Conservation (phyloP, 108 stramenopile genomes). For the Fistulifera pelliculosa region DNA sequence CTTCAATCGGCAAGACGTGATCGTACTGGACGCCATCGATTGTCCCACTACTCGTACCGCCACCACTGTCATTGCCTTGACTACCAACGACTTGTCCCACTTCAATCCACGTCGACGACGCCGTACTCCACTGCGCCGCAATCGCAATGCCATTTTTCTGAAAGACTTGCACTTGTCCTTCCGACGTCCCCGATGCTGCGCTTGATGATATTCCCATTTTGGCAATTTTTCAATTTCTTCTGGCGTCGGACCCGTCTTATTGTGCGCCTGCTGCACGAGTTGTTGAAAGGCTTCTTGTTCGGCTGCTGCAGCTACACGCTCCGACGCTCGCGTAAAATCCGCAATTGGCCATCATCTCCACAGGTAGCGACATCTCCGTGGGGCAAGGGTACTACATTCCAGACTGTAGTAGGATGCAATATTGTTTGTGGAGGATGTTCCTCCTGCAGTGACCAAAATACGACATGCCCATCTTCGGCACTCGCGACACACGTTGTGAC, state of each 20-base stretch:
- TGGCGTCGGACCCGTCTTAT: constrained; percentile 42
- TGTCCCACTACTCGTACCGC: constrained; percentile 5
- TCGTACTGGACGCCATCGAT: constrained; percentile 86
- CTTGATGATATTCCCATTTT: constrained; percentile 63
- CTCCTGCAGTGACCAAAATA: constrained; percentile 40
- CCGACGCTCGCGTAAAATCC: constrained; percentile 65
- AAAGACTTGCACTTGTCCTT: constrained; percentile 91
- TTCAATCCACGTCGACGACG: constrained; percentile 85
- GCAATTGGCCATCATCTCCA: constrained; percentile 77
- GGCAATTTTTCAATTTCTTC: constrained; percentile 87
- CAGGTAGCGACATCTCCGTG: constrained; percentile 80
- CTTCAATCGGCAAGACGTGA: constrained; percentile 92
- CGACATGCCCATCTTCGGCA: constrained; percentile 76
- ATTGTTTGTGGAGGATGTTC: constrained; percentile 42
- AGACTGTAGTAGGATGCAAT: constrained; percentile 68
- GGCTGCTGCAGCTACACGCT: constrained; percentile 51
- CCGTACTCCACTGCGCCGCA: constrained; percentile 88
- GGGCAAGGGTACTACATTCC: constrained; percentile 42
- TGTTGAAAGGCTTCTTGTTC: constrained; percentile 53
- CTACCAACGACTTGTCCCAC: constrained; percentile 92
- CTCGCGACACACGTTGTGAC: constrained; percentile 35
- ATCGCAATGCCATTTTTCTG: constrained; percentile 81
- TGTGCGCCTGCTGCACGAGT: constrained; percentile 33
- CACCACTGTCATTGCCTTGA: constrained; percentile 22
- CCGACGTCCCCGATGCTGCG: constrained; percentile 48